Conservation (phyloP, 441 rosid species). For the Manihot esculenta region DNA sequence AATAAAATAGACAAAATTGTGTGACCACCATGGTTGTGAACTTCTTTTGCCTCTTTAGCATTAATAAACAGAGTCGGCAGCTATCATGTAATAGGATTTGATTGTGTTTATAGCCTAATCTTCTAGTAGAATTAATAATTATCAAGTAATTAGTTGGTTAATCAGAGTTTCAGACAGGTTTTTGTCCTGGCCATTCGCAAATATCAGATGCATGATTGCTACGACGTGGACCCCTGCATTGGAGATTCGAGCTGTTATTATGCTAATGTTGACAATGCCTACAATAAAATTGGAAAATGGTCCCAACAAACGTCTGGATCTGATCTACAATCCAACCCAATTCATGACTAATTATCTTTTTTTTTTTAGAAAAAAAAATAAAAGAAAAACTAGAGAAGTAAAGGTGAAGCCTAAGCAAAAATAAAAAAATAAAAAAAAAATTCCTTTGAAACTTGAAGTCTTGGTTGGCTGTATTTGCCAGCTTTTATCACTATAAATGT, state of each 20-base stretch:
- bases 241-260: constrained; percentile 22
- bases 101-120: too few species aligned
- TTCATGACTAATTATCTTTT: constrained; percentile 9
- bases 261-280: not conserved
- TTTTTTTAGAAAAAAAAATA: too few species aligned
- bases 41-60: not conserved
- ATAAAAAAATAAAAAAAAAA: constrained; percentile 11
- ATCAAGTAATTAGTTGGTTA: not conserved
- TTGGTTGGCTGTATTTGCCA: constrained; percentile 13
- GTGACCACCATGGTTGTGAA: too few species aligned
- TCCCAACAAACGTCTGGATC: constrained; percentile 18
- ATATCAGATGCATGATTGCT: constrained; percentile 18
- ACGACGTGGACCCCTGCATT: constrained; percentile 12
- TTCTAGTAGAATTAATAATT: too few species aligned
- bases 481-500: not conserved
- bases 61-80: not conserved
- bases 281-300: constrained; percentile 10
- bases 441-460: not conserved
- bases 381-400: not conserved
- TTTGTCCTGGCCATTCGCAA: constrained; percentile 17
- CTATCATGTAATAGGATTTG: too few species aligned
- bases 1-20: too few species aligned
- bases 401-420: not conserved
- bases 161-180: not conserved
- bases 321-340: constrained; percentile 5